Percentiles rank a stretch among this genome's conserved stretches.
phyloP scores from a whole-genome alignment of 2,329 filamentous ascomycete genomes.

The Phyllachora maydis region DNA sequence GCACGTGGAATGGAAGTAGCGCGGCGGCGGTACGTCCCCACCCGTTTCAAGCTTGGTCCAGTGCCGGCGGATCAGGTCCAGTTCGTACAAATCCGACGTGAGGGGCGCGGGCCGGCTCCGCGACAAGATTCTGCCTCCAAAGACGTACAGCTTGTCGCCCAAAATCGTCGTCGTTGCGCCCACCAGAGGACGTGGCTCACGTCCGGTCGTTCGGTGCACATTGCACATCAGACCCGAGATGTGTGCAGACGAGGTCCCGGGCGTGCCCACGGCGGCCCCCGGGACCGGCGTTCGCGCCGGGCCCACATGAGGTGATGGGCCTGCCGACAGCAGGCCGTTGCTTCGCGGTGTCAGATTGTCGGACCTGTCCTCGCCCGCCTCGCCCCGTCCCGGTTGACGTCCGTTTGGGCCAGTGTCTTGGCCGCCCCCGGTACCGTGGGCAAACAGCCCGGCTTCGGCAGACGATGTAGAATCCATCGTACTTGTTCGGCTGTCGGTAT shows the following conservation, averaged over 20 bases:
- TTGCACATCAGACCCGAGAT: constrained; percentile 49
- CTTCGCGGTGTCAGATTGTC: constrained; percentile 29
- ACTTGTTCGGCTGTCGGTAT: constrained; percentile 19
- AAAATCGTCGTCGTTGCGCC: constrained; percentile 89
- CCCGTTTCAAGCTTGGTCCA: constrained; percentile 78
- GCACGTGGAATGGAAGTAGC: constrained; percentile 96
- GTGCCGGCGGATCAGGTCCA: constrained; percentile 77
- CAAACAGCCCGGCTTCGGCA: constrained; percentile 6
- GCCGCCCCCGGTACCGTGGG: constrained; percentile 7
- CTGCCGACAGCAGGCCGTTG: constrained; percentile 31
- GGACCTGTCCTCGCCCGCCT: constrained; percentile 19
- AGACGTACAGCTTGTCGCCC: constrained; percentile 91
- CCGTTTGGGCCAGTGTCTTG: constrained; percentile 19
- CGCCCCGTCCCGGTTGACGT: constrained; percentile 26
- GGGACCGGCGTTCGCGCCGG: constrained; percentile 17
- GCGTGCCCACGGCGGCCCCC: constrained; percentile 17
- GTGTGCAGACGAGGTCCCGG: constrained; percentile 31
- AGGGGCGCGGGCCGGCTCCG: constrained; percentile 59
- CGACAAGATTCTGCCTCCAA: constrained; percentile 77
- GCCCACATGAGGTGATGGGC: constrained; percentile 29
- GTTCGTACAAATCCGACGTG: constrained; percentile 79
- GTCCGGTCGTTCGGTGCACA: constrained; percentile 70
- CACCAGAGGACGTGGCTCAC: constrained; percentile 77
- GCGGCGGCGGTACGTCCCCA: constrained; percentile 72
- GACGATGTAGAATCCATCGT: constrained; percentile 25